Evolutionary conservation across 176 grass and related monocot genomes (phyloP).

Genomic region (Musa acuminata): DNA sequence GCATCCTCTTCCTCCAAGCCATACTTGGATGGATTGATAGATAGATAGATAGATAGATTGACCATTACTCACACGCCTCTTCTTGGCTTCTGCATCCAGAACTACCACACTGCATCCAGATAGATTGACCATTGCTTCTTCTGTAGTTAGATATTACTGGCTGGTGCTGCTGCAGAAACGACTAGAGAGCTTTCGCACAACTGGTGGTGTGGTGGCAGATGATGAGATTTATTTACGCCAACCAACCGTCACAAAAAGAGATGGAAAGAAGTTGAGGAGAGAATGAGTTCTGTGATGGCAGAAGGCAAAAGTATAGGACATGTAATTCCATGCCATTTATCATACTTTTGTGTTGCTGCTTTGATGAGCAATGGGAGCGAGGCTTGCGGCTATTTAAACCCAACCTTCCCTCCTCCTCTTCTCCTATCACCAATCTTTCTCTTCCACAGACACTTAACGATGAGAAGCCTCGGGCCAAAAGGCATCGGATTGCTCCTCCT

Average conservation of each 20-base stretch:
- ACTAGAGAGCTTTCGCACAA: slow-evolving; percentile 1
- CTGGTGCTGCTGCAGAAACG: too few species aligned
- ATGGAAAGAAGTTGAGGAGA: slow-evolving; percentile 9
- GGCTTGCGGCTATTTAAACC: slow-evolving; percentile 18
- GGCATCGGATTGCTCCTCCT: slow-evolving; percentile 56
- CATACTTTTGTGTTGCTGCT: too few species aligned
- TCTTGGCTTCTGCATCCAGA: too few species aligned
- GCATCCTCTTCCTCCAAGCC: too few species aligned
- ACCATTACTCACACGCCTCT: too few species aligned
- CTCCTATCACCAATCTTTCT: background rate
- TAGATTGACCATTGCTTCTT: too few species aligned
- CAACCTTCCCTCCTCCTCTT: slow-evolving; percentile 26
- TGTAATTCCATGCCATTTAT: slow-evolving; percentile 13
- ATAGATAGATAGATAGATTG: too few species aligned
- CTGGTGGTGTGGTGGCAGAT: slow-evolving; percentile 3
- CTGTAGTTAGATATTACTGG: too few species aligned
- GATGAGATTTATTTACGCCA: slow-evolving; percentile 8
- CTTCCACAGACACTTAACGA: slow-evolving; percentile 30
- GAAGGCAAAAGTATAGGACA: slow-evolving; percentile 24
- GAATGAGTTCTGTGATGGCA: slow-evolving; percentile 15
- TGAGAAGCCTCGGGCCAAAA: slow-evolving; percentile 60
- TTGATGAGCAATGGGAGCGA: too few species aligned
- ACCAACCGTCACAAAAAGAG: slow-evolving; percentile 36
- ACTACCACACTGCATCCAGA: too few species aligned
- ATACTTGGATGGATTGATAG: too few species aligned